These are phyloP conservation scores for Podospora didyma DNA, from an alignment of 495 filamentous ascomycete species.

Conservation along the genomic window DNA sequence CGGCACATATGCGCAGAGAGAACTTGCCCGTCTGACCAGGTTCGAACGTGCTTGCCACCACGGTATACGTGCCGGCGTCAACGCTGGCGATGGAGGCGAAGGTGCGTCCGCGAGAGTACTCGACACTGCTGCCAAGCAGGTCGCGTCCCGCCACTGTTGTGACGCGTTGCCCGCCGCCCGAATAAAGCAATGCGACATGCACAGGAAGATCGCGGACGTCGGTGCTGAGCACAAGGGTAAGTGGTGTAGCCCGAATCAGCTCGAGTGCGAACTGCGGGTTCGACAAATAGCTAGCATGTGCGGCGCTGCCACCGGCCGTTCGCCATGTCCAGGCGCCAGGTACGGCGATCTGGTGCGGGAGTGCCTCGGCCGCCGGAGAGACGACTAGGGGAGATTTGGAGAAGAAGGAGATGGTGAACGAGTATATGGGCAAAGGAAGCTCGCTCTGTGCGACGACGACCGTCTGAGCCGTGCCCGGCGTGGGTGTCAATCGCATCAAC, in stretches of 20 bases:
- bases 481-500: constrained; percentile 69
- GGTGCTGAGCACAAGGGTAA: constrained; percentile 71
- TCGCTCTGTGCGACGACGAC: constrained; percentile 75
- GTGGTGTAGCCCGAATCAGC: constrained; percentile 49
- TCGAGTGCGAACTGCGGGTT: constrained; percentile 83
- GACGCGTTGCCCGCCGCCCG: constrained; percentile 61
- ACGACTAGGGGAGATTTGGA: constrained; percentile 58
- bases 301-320: constrained; percentile 80
- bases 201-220: constrained; percentile 56
- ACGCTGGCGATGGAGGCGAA: constrained; percentile 56
- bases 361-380: constrained; percentile 53
- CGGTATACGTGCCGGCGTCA: constrained; percentile 70
- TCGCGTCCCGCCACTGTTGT: constrained; percentile 65
- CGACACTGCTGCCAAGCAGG: constrained; percentile 73
- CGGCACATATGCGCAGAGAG: constrained; percentile 66
- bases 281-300: constrained; percentile 64
- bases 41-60: constrained; percentile 86
- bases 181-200: constrained; percentile 81
- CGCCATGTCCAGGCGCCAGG: constrained; percentile 66
- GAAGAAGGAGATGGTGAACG: constrained; percentile 82
- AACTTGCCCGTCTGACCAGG: constrained; percentile 71
- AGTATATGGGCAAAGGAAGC: constrained; percentile 62
- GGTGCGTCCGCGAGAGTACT: constrained; percentile 78
- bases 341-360: constrained; percentile 50
- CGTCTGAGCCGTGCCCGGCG: constrained; percentile 59